Conservation (phyloP, 23 red algal species). For the Gracilaria domingensis region DNA sequence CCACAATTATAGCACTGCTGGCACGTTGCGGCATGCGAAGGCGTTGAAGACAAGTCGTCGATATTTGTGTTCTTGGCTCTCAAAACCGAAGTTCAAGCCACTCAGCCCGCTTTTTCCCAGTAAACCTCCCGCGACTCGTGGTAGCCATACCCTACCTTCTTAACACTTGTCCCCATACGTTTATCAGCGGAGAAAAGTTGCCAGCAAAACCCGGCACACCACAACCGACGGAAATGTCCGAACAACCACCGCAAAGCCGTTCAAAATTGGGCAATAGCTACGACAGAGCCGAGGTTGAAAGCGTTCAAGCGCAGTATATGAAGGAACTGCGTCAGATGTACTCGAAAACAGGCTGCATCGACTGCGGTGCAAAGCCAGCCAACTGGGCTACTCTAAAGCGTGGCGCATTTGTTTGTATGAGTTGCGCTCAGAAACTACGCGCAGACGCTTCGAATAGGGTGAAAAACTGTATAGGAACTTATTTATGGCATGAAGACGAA, state of each 20-base stretch:
- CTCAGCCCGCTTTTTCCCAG: not conserved
- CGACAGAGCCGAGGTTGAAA: conserved; percentile 49
- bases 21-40: not conserved
- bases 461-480: conserved; percentile 69
- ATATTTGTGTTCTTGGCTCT: no score
- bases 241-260: conserved; percentile 22
- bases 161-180: not conserved
- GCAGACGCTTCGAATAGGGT: conserved; percentile 66
- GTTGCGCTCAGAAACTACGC: conserved; percentile 65
- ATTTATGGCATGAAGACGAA: conserved; percentile 70
- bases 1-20: not conserved
- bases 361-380: conserved; percentile 49
- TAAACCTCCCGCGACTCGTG: not conserved
- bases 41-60: not conserved
- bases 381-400: conserved; percentile 71
- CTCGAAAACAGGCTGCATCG: conserved; percentile 27
- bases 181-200: no score
- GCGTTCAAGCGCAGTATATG: conserved; percentile 38
- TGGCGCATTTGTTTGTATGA: conserved; percentile 60
- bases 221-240: not conserved
- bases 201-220: no score
- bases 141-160: not conserved
- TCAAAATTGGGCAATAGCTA: conserved; percentile 68
- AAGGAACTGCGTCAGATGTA: conserved; percentile 63
- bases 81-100: no score